Conservation (phyloP, 2,329 filamentous ascomycete species). For the Monosporascus ibericus region DNA sequence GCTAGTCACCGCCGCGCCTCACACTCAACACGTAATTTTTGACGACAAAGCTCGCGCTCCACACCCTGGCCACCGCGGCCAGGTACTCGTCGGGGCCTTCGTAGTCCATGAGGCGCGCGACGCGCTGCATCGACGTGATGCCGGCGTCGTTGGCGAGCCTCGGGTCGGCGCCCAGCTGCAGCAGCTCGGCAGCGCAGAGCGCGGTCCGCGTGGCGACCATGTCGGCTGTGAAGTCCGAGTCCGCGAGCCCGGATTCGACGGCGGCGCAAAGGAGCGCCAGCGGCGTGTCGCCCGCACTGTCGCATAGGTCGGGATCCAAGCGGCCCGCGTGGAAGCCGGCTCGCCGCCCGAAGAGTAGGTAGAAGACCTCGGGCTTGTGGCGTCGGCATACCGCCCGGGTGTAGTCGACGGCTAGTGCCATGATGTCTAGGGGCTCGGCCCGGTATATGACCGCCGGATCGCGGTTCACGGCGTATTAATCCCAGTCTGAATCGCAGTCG, state of each 20-base stretch:
- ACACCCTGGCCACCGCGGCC: slow-evolving; percentile 18
- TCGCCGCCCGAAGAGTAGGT: slow-evolving; percentile 1
- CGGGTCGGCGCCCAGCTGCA: slow-evolving; percentile 1
- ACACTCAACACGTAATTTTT: not conserved
- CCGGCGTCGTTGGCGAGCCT: slow-evolving; percentile 6
- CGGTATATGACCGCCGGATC: not conserved
- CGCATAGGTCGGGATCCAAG: slow-evolving; percentile 4
- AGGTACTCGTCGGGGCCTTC: slow-evolving; percentile 6
- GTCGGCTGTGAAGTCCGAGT: slow-evolving; percentile 3
- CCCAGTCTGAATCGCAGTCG: not conserved
- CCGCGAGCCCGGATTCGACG: slow-evolving; percentile 5
- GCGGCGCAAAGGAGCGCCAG: slow-evolving; percentile 12
- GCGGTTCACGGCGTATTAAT: not conserved
- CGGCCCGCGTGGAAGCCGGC: not conserved
- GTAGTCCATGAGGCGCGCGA: slow-evolving; percentile 9
- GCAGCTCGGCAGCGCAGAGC: slow-evolving; percentile 4
- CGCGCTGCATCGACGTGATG: slow-evolving; percentile 7
- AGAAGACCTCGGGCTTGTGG: slow-evolving; percentile 6
- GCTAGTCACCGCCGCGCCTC: not conserved
- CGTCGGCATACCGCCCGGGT: slow-evolving; percentile 10
- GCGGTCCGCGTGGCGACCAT: slow-evolving; percentile 5
- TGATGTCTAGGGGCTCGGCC: not conserved
- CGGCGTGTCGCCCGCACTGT: slow-evolving; percentile 12
- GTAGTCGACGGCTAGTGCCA: slow-evolving; percentile 2
- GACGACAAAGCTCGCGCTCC: slow-evolving; percentile 20